A percentile compares a stretch with the other conserved stretches of the same genome.
Conservation (phyloP, 2,329 filamentous ascomycete genomes). For the Sporothrix humicola region DNA sequence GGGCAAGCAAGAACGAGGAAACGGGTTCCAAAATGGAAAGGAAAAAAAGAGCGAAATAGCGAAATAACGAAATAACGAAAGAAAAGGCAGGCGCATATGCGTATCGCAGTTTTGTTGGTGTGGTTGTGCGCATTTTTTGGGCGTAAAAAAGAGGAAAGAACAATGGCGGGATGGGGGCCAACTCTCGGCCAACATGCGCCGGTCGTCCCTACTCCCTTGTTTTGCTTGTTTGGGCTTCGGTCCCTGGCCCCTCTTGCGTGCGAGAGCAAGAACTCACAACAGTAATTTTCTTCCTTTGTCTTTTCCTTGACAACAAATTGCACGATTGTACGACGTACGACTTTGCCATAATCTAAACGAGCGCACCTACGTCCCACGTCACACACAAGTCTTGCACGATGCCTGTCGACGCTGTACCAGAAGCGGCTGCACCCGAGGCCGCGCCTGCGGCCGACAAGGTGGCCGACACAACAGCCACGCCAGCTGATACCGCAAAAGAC, state of each 20-base stretch:
- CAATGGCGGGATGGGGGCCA: constrained; percentile 5
- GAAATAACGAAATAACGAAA: background rate
- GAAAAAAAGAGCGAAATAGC: background rate
- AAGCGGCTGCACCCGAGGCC: background rate
- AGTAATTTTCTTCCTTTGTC: background rate
- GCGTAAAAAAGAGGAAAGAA: background rate
- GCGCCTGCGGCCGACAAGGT: background rate
- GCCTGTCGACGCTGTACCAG: background rate
- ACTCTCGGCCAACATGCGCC: background rate
- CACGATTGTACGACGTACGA: background rate
- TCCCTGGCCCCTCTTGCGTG: constrained; percentile 1
- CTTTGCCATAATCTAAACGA: background rate
- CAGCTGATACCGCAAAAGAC: background rate
- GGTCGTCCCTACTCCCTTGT: constrained; percentile 3
- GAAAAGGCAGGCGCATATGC: background rate
- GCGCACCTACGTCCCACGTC: background rate
- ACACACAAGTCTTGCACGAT: background rate
- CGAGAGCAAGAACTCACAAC: background rate
- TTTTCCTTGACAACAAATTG: background rate
- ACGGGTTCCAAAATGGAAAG: too few relatives aligned
- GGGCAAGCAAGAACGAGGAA: background rate
- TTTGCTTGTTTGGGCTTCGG: background rate
- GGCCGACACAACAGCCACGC: background rate
- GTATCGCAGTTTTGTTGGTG: background rate
- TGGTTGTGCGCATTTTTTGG: background rate